phyloP scores from a whole-genome alignment of 1,284 basidiomycete genomes.

The Leccinum angustisporum region DNA sequence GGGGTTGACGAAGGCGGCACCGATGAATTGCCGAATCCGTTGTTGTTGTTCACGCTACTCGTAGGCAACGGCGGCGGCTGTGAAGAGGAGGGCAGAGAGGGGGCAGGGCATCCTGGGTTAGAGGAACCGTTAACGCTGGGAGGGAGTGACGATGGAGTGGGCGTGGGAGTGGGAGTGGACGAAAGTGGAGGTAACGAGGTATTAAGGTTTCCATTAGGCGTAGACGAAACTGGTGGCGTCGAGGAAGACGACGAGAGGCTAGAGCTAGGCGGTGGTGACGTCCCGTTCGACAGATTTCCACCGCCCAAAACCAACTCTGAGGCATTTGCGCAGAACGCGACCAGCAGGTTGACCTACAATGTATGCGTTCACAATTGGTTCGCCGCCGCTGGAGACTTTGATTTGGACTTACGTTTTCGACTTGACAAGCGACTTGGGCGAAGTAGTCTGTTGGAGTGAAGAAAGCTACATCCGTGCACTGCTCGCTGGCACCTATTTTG shows the following conservation, averaged over 20 bases:
- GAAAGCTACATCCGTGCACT: slow-evolving; percentile 39
- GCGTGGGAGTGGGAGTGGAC: background rate
- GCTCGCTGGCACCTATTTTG: slow-evolving; percentile 9
- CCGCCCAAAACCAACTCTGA: slow-evolving; percentile 13
- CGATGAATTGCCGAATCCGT: background rate
- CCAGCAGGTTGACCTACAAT: slow-evolving; percentile 26
- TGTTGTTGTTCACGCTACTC: background rate
- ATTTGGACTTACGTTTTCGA: slow-evolving; percentile 24
- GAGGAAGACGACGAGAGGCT: background rate
- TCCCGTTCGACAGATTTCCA: background rate
- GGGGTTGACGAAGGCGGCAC: background rate
- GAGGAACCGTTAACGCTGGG: background rate
- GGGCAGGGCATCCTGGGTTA: background rate
- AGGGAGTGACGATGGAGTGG: background rate
- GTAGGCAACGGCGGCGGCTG: background rate
- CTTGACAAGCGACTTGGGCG: slow-evolving; percentile 41
- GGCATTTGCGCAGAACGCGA: slow-evolving; percentile 30
- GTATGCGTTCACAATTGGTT: background rate
- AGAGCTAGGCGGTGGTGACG: background rate
- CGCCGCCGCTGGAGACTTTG: background rate
- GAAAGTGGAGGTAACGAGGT: background rate
- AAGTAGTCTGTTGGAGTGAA: slow-evolving; percentile 39
- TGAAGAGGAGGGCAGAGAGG: background rate
- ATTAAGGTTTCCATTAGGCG: background rate
- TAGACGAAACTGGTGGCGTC: background rate